Conservation (phyloP, 2,329 filamentous ascomycete genomes). For the Chaetoscypha palmicola region DNA sequence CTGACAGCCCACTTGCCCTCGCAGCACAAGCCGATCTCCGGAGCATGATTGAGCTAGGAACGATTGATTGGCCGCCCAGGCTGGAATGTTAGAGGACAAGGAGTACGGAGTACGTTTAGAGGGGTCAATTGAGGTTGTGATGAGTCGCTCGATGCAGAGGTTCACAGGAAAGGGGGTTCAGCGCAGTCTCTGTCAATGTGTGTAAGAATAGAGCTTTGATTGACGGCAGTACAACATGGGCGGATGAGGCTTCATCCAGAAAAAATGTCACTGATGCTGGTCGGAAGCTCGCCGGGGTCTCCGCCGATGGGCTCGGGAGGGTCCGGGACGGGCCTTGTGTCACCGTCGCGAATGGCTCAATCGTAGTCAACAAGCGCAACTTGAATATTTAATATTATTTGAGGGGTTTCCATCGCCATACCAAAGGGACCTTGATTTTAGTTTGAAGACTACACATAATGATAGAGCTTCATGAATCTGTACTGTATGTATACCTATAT, state of each 20-base stretch:
- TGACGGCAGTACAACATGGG: background rate
- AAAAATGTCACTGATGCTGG: background rate
- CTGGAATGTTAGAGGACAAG: background rate
- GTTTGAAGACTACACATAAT: too few species aligned
- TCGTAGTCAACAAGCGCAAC: too few species aligned
- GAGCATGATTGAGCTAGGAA: constrained; percentile 1
- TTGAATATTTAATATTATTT: too few species aligned
- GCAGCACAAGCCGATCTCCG: constrained; percentile 3
- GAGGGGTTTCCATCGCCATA: too few species aligned
- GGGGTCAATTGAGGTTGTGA: background rate
- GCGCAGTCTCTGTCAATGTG: too few species aligned
- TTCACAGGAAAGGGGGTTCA: too few species aligned
- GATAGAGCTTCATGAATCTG: too few species aligned
- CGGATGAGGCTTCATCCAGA: constrained; percentile 1
- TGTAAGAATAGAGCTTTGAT: background rate
- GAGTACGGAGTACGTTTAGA: background rate
- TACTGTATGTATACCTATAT: too few species aligned
- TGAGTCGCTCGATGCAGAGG: too few species aligned
- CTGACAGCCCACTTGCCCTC: constrained; percentile 5
- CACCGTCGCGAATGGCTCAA: too few species aligned
- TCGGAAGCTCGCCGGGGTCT: background rate
- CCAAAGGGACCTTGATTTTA: too few species aligned
- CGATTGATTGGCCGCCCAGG: constrained; percentile 2
- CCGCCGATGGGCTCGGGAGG: background rate
- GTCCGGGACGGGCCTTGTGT: background rate